Conservation (phyloP, 1,284 basidiomycete species). For the Ustilago tritici region DNA sequence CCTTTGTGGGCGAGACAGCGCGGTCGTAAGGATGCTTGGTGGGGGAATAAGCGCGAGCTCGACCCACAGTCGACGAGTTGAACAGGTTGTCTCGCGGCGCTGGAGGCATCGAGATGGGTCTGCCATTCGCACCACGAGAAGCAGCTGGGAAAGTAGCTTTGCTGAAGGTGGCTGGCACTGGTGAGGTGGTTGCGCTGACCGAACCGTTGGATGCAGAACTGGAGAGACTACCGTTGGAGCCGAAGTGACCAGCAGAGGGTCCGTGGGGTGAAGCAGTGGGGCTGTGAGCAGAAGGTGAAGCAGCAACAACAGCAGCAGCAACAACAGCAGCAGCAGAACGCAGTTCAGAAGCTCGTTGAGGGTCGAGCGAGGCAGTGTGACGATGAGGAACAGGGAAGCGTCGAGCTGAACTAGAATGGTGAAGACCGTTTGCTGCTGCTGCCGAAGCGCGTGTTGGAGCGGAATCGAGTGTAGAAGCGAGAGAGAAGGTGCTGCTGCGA, state of each 20-base stretch:
- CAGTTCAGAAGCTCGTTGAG: conserved; percentile 47
- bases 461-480: conserved; percentile 33
- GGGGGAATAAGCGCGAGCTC: conserved; percentile 43
- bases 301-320: conserved; percentile 6
- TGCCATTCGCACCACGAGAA: conserved; percentile 32
- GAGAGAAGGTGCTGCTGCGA: conserved; percentile 58
- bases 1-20: conserved; percentile 40
- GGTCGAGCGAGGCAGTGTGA: conserved; percentile 61
- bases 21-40: conserved; percentile 45
- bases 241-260: conserved; percentile 23
- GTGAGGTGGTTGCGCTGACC: conserved; percentile 20
- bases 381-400: conserved; percentile 60
- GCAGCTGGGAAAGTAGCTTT: conserved; percentile 44
- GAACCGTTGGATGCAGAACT: conserved; percentile 38
- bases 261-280: conserved; percentile 23
- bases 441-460: conserved; percentile 6
- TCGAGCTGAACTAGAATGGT: conserved; percentile 51
- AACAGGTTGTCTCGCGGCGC: conserved; percentile 50
- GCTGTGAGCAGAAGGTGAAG: conserved; percentile 11
- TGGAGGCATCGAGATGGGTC: conserved; percentile 61
- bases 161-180: conserved; percentile 41
- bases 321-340: conserved; percentile 29
- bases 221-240: conserved; percentile 38
- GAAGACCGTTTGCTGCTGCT: conserved; percentile 35
- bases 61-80: conserved; percentile 44